Percentiles rank a stretch among this genome's conserved stretches.
Evolutionary conservation across 805 yeast genomes (phyloP).

Genomic region (Teunomyces lycoperdinae): DNA sequence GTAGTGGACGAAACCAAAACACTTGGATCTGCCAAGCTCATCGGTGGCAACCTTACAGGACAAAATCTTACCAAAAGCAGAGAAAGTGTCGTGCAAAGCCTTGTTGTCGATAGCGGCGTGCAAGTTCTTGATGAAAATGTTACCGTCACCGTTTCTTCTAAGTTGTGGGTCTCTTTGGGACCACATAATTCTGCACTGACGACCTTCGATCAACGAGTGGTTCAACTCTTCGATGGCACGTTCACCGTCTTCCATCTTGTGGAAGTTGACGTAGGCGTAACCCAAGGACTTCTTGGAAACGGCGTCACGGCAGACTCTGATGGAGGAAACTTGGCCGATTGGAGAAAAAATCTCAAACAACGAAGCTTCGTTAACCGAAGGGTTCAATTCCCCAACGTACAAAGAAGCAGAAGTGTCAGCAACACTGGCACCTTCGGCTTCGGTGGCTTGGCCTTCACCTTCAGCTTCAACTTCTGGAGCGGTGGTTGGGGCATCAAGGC

Average conservation of each 20-base stretch:
- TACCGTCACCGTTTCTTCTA: constrained; percentile 94
- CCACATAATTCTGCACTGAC: constrained; percentile 99
- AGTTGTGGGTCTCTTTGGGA: constrained; percentile 97
- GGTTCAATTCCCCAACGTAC: constrained; percentile 96
- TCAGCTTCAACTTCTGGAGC: constrained; percentile 24
- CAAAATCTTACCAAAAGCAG: constrained; percentile 92
- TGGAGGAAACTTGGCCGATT: constrained; percentile 92
- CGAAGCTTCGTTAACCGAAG: constrained; percentile 88
- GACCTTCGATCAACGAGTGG: constrained; percentile 91
- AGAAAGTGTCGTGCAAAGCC: constrained; percentile 96
- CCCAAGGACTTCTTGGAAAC: constrained; percentile 95
- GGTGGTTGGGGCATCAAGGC: constrained; percentile 32
- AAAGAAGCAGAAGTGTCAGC: constrained; percentile 75
- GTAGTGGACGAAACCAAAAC: constrained; percentile 97
- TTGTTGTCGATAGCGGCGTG: constrained; percentile 98
- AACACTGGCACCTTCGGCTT: constrained; percentile 31
- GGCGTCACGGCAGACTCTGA: constrained; percentile 98
- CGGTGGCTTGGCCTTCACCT: constrained; percentile 29
- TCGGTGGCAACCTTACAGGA: constrained; percentile 98
- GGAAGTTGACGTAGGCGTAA: constrained; percentile 97
- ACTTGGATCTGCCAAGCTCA: constrained; percentile 85
- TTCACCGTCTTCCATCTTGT: constrained; percentile 84
- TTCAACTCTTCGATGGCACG: constrained; percentile 93
- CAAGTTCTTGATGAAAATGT: constrained; percentile 96
- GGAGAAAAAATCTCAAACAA: constrained; percentile 93